Conservation (phyloP, 495 filamentous ascomycete genomes). For the Tuber indicum region DNA sequence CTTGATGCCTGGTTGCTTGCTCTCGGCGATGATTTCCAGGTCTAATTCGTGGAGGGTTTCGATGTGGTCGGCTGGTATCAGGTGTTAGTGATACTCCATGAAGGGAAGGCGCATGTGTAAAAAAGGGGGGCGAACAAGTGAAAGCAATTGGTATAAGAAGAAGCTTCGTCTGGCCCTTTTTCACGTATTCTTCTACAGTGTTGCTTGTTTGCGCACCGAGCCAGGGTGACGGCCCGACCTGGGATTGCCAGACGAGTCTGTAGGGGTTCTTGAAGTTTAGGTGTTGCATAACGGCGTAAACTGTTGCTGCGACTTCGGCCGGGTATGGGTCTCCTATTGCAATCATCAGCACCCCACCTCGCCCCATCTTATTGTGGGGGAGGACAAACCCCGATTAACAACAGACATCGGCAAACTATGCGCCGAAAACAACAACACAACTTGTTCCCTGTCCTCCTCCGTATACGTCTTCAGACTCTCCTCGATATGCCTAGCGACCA, state of each 20-base stretch:
- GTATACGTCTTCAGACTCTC: slow-evolving; percentile 74
- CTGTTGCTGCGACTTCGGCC: slow-evolving; percentile 93
- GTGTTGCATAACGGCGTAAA: slow-evolving; percentile 89
- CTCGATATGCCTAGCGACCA: slow-evolving; percentile 86
- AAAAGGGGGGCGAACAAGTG: slow-evolving; percentile 50
- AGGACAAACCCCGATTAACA: slow-evolving; percentile 42
- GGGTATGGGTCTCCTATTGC: slow-evolving; percentile 82
- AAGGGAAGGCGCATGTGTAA: not conserved
- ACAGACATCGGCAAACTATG: slow-evolving; percentile 96
- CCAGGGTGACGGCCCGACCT: slow-evolving; percentile 94
- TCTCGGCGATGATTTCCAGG: slow-evolving; percentile 88
- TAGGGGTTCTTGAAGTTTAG: slow-evolving; percentile 82
- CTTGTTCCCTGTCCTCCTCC: slow-evolving; percentile 64
- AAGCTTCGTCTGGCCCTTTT: slow-evolving; percentile 84
- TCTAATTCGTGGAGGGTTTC: slow-evolving; percentile 96
- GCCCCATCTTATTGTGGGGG: not conserved
- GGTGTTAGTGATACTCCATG: not conserved
- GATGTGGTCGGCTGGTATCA: slow-evolving; percentile 69
- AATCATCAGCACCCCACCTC: slow-evolving; percentile 54
- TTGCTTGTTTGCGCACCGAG: slow-evolving; percentile 86
- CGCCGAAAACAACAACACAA: slow-evolving; percentile 86
- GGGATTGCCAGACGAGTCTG: slow-evolving; percentile 94
- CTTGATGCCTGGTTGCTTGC: slow-evolving; percentile 73
- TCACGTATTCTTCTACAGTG: slow-evolving; percentile 81
- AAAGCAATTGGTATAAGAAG: slow-evolving; percentile 95